Evolutionary conservation across 352 stramenopile genomes (phyloP), one percentile per base, ranked within the genome.

Genomic region (Phytophthora meadii): DNA sequence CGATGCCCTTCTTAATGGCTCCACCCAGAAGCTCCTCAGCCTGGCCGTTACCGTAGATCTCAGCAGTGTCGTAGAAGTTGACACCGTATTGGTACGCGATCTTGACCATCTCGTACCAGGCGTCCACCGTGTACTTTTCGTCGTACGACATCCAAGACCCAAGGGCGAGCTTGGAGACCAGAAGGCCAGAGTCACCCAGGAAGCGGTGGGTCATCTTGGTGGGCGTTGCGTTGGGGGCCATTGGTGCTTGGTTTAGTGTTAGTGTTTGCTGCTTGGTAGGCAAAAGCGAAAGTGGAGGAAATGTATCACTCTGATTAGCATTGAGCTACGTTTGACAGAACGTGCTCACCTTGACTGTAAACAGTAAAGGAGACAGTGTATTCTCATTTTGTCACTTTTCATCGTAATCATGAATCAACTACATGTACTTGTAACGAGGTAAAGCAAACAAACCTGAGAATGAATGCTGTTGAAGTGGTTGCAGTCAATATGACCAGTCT

Each of bases 401-500:
- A 46, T 27, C 40, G 40, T 46, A 46, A 44, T 30, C 40, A 6
- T 25, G 12, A 17, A 36, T n/a, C n/a, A n/a, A n/a, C n/a, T n/a
- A n/a, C n/a, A n/a, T n/a, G n/a, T n/a, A n/a, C n/a, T n/a, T n/a
- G 4, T 8, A 12, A 36, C 30, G 30, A 36, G 7, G 30, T 36
- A 36, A 36, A 36, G 30, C n/a, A n/a, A n/a, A n/a, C 30, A 36
- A 14, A 36, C 30, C 12, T 17, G 27, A 28, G 48, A 28, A 40
- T 55, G 48, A 40, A 30, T n/a, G n/a, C n/a, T 19, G 19, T 44
- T 41, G 37, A 42, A 42, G 37, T 42, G 37, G 0, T 46, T 46
- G 22, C 40, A 36, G 30, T 36, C 30, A 36, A 10, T 36, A 0
- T 12, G 30, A 36, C 30, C 30, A 11, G 30, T 10, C 30, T 36